Evolutionary conservation across 108 stramenopile genomes (phyloP), one percentile per base, ranked within the genome.

Genomic region (Schizochytrium sp.): DNA sequence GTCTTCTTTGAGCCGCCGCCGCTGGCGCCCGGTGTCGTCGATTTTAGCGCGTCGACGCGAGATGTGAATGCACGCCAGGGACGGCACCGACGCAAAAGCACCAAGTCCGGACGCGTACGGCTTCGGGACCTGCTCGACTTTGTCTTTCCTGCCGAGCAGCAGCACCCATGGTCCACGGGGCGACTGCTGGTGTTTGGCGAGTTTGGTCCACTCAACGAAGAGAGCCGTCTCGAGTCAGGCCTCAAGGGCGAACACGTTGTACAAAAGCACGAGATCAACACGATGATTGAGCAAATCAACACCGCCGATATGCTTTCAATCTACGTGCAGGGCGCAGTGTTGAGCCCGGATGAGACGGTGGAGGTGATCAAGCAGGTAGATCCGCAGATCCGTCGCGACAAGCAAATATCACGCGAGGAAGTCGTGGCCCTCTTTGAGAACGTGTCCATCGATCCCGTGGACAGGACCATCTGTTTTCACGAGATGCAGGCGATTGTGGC

Each of bases 261-360:
- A 18, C 51, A 47, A 8, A 83, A 83, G 51, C 76, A 83, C 76
- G 76, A 83, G 51, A 83, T 83, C 76, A 53, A 83, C 48, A 83
- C 76, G 23, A 83, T 83, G 45, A 53, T 83, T 53, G 51, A 53
- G 76, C 76, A 83, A 45, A 83, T 83, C 28, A 53, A 83, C 51
- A 12, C 23, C 76, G 45, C 76, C 43, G 76, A 83, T 5, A 83
- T 83, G 76, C 51, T 83, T 12, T 83, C 12, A 12, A 83, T 83
- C 18, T 83, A 83, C 28, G 5, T 83, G 18, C 48, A 53, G 28
- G 51, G 48, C 2, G 48, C 19, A 4, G 45, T 83, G 2, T 45
- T 83, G 48, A 83, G 48, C 25, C 48, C 76, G 4, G 76, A 83
- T 6, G 76, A 83, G 51, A 45, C n/a, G 4, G 51, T 83, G 2